Percentiles rank a stretch among this genome's conserved stretches.
Conservation (phyloP, 768 basidiomycete genomes). For the Pholiota conissans region DNA sequence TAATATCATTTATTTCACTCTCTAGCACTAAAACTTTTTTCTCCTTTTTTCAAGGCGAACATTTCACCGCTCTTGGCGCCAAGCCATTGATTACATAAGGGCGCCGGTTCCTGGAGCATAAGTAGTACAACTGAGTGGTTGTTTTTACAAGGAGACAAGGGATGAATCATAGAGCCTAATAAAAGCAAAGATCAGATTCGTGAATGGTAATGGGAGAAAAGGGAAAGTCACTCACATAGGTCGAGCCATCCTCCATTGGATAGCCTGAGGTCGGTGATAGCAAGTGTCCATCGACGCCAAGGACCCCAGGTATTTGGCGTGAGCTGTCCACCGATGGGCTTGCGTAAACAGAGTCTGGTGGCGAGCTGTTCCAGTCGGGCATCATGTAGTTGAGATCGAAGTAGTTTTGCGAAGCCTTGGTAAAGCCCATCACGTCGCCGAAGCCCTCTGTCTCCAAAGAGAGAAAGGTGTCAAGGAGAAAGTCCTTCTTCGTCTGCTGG, state of each 20-base stretch:
- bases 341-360: constrained; percentile 19
- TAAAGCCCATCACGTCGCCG: constrained; percentile 14
- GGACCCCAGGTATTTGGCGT: constrained; percentile 14
- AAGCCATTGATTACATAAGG: no score
- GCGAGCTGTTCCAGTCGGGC: constrained; percentile 20
- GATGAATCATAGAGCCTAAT: constrained; percentile 5
- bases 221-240: constrained; percentile 22
- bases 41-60: no score
- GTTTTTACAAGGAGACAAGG: constrained; percentile 6
- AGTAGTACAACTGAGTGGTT: constrained; percentile 7
- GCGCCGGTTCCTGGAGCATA: no score
- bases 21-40: no score
- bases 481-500: constrained; percentile 13
- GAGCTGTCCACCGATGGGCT: constrained; percentile 22
- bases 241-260: constrained; percentile 13
- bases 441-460: constrained; percentile 18
- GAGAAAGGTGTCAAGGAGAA: constrained; percentile 19
- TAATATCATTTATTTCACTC: no score
- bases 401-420: constrained; percentile 7
- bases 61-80: no score
- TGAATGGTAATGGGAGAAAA: not conserved
- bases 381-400: constrained; percentile 17
- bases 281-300: no score
- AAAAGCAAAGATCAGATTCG: no score
- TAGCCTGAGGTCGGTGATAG: constrained; percentile 13